Evolutionary conservation across 495 filamentous ascomycete genomes (phyloP).

Genomic region (Xylona heveae): DNA sequence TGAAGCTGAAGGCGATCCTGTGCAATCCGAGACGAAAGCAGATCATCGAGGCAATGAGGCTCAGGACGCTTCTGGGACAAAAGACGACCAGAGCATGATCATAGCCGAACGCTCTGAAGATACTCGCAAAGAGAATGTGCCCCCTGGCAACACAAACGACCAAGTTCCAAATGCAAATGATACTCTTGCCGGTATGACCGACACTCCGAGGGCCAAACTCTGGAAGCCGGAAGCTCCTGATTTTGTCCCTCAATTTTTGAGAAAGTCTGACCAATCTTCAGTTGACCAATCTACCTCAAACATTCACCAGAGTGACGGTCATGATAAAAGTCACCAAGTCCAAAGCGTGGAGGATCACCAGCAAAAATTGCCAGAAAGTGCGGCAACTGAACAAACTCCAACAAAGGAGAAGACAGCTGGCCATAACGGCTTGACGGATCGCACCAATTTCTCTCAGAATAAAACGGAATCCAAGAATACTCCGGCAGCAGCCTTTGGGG

Average conservation of each 20-base stretch:
- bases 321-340: not conserved
- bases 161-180: constrained; percentile 6
- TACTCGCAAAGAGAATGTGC: constrained; percentile 15
- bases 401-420: not conserved
- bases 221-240: constrained; percentile 32
- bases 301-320: too few species aligned
- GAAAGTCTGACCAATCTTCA: too few species aligned
- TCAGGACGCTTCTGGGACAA: constrained; percentile 18
- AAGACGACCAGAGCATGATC: constrained; percentile 15
- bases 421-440: too few species aligned
- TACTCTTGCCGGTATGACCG: constrained; percentile 8
- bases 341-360: not conserved
- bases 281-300: not conserved
- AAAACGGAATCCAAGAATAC: too few species aligned
- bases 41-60: too few species aligned
- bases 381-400: not conserved
- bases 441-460: too few species aligned
- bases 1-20: too few species aligned
- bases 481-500: too few species aligned
- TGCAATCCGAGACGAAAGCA: too few species aligned
- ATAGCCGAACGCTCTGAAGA: constrained; percentile 19
- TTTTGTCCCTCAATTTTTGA: constrained; percentile 21
- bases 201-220: constrained; percentile 16
- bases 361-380: not conserved
- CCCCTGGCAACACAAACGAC: constrained; percentile 3